A percentile compares a stretch with the other conserved stretches of the same genome.
Evolutionary conservation across 2,329 filamentous ascomycete species (phyloP).

Genomic region (Reticulascus tulasneorum): DNA sequence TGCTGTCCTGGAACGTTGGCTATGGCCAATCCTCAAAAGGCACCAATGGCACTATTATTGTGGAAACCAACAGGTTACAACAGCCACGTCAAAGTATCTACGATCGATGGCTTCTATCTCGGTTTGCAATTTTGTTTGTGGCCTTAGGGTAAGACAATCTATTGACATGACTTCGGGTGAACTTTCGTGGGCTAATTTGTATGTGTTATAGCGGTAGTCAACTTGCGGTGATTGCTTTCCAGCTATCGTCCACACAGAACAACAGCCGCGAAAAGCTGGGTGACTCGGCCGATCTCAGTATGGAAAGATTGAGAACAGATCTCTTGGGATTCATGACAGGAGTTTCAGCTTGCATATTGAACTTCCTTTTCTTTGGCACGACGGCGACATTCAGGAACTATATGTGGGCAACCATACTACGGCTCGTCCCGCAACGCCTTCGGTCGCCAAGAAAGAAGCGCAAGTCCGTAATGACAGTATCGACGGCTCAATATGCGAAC

Average conservation of each 20-base stretch:
- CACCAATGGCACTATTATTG: slow-evolving; percentile 7
- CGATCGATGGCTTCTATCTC: slow-evolving; percentile 39
- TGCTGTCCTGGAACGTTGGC: slow-evolving; percentile 25
- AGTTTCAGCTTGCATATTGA: slow-evolving; percentile 18
- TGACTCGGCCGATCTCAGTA: slow-evolving; percentile 27
- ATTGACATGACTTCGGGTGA: neutral
- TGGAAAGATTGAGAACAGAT: slow-evolving; percentile 12
- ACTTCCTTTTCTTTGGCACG: slow-evolving; percentile 21
- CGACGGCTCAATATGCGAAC: slow-evolving; percentile 2
- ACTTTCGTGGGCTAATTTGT: no score
- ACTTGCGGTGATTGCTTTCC: slow-evolving; percentile 33
- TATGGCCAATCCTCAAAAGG: slow-evolving; percentile 22
- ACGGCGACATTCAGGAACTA: slow-evolving; percentile 19
- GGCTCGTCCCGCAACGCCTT: slow-evolving; percentile 13
- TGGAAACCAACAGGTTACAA: slow-evolving; percentile 8
- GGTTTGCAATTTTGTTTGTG: slow-evolving; percentile 40
- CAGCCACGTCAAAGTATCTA: slow-evolving; percentile 30
- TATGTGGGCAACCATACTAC: slow-evolving; percentile 13
- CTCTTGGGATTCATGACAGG: slow-evolving; percentile 21
- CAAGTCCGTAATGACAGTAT: slow-evolving; percentile 1
- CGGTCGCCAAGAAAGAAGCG: neutral
- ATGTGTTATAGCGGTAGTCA: no score
- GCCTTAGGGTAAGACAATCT: slow-evolving; percentile 28
- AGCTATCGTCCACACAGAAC: slow-evolving; percentile 25
- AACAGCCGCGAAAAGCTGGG: slow-evolving; percentile 25